Conservation (phyloP, 805 yeast genomes). For the Cyberlindnera maritima region DNA sequence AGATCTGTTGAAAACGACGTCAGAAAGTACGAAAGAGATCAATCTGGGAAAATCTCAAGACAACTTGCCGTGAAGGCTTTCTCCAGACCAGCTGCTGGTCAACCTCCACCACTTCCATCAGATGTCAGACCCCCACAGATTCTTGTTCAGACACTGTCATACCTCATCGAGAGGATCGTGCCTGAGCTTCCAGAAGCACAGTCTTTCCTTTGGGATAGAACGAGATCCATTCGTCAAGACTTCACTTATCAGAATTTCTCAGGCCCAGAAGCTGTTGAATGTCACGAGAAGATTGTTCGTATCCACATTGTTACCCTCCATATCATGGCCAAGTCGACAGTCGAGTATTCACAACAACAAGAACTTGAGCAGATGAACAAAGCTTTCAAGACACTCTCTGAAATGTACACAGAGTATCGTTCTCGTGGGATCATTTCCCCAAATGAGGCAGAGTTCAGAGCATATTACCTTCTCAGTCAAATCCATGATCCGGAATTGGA, state of each 20-base stretch:
- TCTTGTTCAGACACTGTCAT: constrained; percentile 62
- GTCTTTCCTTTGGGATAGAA: constrained; percentile 94
- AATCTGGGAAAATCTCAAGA: constrained; percentile 53
- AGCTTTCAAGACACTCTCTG: constrained; percentile 82
- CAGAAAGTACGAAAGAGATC: constrained; percentile 68
- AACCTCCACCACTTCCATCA: constrained; percentile 95
- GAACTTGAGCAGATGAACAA: constrained; percentile 93
- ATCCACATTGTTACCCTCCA: constrained; percentile 82
- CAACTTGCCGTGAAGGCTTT: constrained; percentile 81
- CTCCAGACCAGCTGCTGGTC: constrained; percentile 97
- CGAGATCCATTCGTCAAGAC: constrained; percentile 94
- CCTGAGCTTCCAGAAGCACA: constrained; percentile 78
- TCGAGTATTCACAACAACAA: constrained; percentile 88
- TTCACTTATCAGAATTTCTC: constrained; percentile 92
- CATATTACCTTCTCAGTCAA: constrained; percentile 79
- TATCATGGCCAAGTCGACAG: constrained; percentile 70
- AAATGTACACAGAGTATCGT: constrained; percentile 80
- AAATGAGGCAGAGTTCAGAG: constrained; percentile 91
- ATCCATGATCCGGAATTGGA: constrained; percentile 84
- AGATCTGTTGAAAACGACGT: constrained; percentile 87
- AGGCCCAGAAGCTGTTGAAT: constrained; percentile 91
- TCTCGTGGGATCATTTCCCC: constrained; percentile 66
- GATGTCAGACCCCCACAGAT: constrained; percentile 94
- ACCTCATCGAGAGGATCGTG: constrained; percentile 62
- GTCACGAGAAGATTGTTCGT: constrained; percentile 88